phyloP scores from a whole-genome alignment of 345 rosid genomes.

The Ailanthus altissimus region DNA sequence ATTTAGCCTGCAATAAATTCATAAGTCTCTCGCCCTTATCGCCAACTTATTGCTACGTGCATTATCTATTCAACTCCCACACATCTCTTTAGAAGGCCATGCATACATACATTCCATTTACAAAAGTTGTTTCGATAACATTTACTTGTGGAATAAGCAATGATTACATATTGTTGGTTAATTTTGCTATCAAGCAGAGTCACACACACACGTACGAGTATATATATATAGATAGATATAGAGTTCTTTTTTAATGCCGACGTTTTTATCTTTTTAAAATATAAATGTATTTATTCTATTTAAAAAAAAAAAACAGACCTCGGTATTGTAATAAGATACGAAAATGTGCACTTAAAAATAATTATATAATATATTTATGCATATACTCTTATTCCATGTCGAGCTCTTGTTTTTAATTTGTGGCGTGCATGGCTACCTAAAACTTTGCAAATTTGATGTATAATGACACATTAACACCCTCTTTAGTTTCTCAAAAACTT shows the following conservation, averaged over 20 bases:
- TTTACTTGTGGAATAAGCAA: not conserved
- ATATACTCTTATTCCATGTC: no score
- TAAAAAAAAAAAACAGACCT: no score
- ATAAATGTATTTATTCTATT: no score
- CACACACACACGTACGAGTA: no score
- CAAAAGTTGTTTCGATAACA: not conserved
- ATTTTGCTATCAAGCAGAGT: not conserved
- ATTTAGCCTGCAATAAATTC: not conserved
- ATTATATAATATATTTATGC: no score
- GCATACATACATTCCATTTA: not conserved
- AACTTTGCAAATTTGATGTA: not conserved
- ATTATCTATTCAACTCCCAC: slow-evolving; percentile 9
- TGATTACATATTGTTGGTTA: no score
- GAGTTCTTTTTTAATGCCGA: no score
- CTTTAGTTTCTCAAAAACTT: not conserved
- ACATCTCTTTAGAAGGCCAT: not conserved
- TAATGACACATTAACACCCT: not conserved
- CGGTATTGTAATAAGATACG: no score
- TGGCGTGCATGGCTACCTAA: not conserved
- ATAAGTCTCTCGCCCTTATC: not conserved
- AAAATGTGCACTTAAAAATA: no score
- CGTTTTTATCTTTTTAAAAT: no score
- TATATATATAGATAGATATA: no score
- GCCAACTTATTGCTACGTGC: not conserved
- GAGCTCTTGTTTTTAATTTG: no score